A percentile compares a stretch with the other conserved stretches of the same genome.
Evolutionary conservation across 805 yeast genomes (phyloP).

Genomic region (Metschnikowia anglica): DNA sequence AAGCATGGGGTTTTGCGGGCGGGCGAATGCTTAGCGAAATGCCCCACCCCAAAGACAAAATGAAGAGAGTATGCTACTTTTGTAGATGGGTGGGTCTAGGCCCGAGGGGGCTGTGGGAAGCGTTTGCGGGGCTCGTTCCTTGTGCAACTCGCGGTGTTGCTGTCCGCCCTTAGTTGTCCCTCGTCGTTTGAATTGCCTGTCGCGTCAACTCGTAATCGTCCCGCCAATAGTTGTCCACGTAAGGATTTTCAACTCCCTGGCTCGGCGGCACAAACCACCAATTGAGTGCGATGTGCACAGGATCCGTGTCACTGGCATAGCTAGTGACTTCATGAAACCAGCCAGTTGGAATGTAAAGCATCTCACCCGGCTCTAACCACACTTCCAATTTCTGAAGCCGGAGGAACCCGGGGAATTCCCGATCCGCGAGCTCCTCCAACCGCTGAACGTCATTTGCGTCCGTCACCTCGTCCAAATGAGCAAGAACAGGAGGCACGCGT

Average conservation of each 20-base stretch:
- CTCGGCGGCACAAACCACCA: constrained; percentile 76
- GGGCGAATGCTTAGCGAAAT: neutral
- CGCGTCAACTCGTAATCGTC: constrained; percentile 49
- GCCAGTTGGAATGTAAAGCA: constrained; percentile 71
- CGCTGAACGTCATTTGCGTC: constrained; percentile 19
- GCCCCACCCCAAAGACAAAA: neutral
- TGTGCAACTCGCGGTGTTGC: too few relatives aligned
- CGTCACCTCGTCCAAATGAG: constrained; percentile 59
- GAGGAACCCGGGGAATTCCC: constrained; percentile 50
- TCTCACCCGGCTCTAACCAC: constrained; percentile 58
- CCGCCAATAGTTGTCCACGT: constrained; percentile 53
- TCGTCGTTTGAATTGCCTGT: constrained; percentile 24
- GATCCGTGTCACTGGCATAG: constrained; percentile 40
- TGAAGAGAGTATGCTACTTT: too few relatives aligned
- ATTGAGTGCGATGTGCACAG: constrained; percentile 61
- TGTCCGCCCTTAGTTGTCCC: constrained; percentile 1
- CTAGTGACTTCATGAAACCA: constrained; percentile 84
- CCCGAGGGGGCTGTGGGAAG: too few relatives aligned
- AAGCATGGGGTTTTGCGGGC: constrained; percentile 2
- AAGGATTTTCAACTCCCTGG: constrained; percentile 32
- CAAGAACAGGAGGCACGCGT: constrained; percentile 57
- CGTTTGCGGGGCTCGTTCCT: too few relatives aligned
- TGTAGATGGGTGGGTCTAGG: too few relatives aligned
- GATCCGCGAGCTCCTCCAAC: constrained; percentile 38
- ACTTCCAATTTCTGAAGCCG: constrained; percentile 44